Percentiles rank a stretch among this genome's conserved stretches.
Conservation (phyloP, 208 protist species). For the Leishmania tropica region DNA sequence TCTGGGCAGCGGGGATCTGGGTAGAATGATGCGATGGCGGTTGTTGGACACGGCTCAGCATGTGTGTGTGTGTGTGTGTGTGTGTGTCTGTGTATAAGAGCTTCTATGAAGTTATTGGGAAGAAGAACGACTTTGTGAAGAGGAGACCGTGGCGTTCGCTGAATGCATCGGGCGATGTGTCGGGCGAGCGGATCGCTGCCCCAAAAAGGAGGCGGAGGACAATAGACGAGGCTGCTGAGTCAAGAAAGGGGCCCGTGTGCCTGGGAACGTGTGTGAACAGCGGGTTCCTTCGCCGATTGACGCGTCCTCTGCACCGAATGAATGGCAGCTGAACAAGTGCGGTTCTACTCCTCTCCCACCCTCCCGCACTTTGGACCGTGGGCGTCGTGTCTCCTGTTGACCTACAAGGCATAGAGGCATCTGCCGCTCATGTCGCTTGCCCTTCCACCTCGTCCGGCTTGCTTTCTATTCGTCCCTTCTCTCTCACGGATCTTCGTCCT, state of each 20-base stretch:
- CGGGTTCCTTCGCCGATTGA: not conserved
- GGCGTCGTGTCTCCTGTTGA: not conserved
- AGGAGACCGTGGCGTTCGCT: not conserved
- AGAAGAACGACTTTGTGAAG: not conserved
- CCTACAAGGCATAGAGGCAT: not conserved
- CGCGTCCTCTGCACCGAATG: not conserved
- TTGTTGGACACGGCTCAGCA: not conserved
- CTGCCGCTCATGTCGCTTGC: not conserved
- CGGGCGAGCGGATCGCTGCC: not conserved
- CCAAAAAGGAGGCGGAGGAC: not conserved
- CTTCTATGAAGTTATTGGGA: not conserved
- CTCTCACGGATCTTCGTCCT: not conserved
- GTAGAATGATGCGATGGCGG: not conserved
- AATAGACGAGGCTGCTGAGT: not conserved
- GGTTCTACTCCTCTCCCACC: not conserved
- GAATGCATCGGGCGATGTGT: not conserved
- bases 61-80: not conserved
- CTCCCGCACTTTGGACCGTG: not conserved
- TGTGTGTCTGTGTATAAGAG: not conserved
- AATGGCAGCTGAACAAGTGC: not conserved
- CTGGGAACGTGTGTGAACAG: not conserved
- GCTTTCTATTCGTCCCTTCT: not conserved
- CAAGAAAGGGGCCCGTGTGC: not conserved
- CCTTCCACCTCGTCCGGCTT: not conserved
- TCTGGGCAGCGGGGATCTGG: not conserved